Evolutionary conservation across 1,284 basidiomycete genomes (phyloP), one percentile per base, ranked within the genome.

Genomic region (Cutaneotrichosporon cavernicola): DNA sequence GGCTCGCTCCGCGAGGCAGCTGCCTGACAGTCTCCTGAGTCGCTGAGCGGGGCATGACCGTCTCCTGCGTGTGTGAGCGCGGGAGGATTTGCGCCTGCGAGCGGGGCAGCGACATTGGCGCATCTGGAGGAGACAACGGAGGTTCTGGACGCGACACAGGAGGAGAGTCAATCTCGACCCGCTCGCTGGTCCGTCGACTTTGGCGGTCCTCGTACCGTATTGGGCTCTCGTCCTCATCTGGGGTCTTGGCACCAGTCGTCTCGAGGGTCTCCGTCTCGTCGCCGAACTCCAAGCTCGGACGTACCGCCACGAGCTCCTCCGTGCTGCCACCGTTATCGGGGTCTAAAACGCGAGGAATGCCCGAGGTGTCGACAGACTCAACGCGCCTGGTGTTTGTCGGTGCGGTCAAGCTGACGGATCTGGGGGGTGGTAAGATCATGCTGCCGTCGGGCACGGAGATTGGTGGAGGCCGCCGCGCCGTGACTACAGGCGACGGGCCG

Each of bases 381-480:
- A 51, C 38, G 18, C 40, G 36, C 26, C 26, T 58, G 7, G 30
- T 43, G 22, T 49, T 62, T 26, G 55, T 49, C 30, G 50, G 56
- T 5, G 56, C 56, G 26, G 49, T 26, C 4, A 63, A 32, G 50
- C 56, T 55, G 11, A 26, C 40, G 32, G 14, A 13, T 30, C 57
- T 56, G 16, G 50, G 36, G 2, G 62, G 57, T 1, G 56, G 56
- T 9, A 53, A 11, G n/a, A 62, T 60, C 38, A 11, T 10, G 10
- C 16, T 22, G 3, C 21, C 38, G 11, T n/a, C 34, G 11, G 51
- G 50, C 32, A 43, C 9, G 30, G n/a, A 22, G 46, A 56, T 50
- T 30, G 55, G 52, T 18, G 52, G 55, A 16, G 61, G 53, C 2
- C 55, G 22, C 18, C 55, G 53, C 22, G 61, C 46, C 11, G 61